Base-by-base conservation (phyloP, 495 filamentous ascomycete genomes). In the Aspergillus baeticus region DNA sequence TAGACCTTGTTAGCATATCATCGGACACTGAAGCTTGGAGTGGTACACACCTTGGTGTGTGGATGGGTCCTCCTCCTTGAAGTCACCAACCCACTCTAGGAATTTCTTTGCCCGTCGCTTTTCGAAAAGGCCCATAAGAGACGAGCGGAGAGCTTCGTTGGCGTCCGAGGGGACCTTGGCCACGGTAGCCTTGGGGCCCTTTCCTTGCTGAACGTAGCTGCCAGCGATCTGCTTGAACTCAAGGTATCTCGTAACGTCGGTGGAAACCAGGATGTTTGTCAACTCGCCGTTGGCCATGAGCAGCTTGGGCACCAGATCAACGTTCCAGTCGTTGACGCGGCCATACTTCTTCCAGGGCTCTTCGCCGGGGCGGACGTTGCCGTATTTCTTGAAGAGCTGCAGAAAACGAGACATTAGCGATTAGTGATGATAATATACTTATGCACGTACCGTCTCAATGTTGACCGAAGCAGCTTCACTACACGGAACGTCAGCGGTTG, bases 191-290 rank as follows among this genome's bases (percentile, higher is more conserved):
- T 87, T 91, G 51, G 88, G 54, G 5, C 88, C 87, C 55, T 82
- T 75, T 34, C 88, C 86, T 71, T 96, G 92, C 72, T 98, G 95
- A 56, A 98, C 95, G 69, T 90, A 99, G 80, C 90, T 96, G 67
- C 94, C 94, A 46, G 92, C 95, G 43, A 99, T 93, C 76, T 97
- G 94, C 80, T 92, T 93, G 80, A 99, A 97, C 65, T 98, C 94
- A 55, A 98, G 88, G 75, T 98, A 98, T 71, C 91, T 79, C 57
- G 94, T 98, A 54, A 98, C 94, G 67, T 97, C 92, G 68, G 94
- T 98, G 31, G 90, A 95, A 46, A 96, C 91, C 63, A 97, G 81
- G 70, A 96, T 96, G 73, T 97, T 98, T 58, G 94, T 99, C 70
- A 99, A 81, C 77, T 99, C 92, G 68, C 94, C 94, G 65, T 96